Conservation (phyloP, 345 rosid genomes). For the Physaria fendleri region DNA sequence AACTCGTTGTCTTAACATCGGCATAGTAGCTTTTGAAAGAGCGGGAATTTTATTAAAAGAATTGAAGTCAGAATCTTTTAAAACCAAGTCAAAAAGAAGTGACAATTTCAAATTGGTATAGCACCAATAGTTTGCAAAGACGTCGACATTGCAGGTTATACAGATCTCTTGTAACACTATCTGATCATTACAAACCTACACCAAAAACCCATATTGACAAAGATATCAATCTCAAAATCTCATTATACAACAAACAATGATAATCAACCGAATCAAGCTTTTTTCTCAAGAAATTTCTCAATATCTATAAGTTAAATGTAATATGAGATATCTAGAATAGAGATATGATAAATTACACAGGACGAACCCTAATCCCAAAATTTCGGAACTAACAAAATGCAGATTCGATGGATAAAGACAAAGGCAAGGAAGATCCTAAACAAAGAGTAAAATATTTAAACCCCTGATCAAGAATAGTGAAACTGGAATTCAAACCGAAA, state of each 20-base stretch:
- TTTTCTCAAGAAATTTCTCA: too few relatives aligned
- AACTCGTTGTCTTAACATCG: constrained; percentile 79
- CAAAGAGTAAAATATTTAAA: neutral
- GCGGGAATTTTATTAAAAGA: too few relatives aligned
- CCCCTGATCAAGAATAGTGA: neutral
- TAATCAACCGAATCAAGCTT: neutral
- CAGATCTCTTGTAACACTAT: neutral
- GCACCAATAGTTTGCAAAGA: too few relatives aligned
- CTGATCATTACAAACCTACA: neutral
- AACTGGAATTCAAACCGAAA: neutral
- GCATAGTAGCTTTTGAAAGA: too few relatives aligned
- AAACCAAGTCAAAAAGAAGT: too few relatives aligned
- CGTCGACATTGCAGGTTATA: too few relatives aligned
- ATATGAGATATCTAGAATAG: neutral
- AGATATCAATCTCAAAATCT: constrained; percentile 1
- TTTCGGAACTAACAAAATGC: constrained; percentile 1
- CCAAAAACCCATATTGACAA: neutral
- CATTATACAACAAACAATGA: neutral
- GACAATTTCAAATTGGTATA: too few relatives aligned
- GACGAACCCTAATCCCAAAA: constrained; percentile 14
- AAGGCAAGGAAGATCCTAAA: constrained; percentile 5
- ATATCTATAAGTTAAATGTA: neutral
- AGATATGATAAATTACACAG: neutral
- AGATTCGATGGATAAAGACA: constrained; percentile 9
- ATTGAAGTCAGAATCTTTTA: too few relatives aligned